A percentile compares a stretch with the other conserved stretches of the same genome.
phyloP scores from a whole-genome alignment of 2,329 filamentous ascomycete genomes.

The Fusarium burgessii region DNA sequence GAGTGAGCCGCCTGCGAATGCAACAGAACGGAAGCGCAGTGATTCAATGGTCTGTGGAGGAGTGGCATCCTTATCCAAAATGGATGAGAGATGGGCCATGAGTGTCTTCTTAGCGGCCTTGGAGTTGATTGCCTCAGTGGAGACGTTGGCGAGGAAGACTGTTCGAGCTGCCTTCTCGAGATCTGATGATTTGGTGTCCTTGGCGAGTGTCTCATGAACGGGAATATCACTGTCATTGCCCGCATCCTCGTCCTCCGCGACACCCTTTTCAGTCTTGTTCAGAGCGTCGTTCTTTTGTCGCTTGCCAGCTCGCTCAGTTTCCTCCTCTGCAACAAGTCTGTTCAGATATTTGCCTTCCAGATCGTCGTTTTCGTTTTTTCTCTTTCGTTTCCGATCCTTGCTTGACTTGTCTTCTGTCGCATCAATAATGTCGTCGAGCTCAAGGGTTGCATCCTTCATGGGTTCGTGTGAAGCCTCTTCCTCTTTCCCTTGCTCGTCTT shows the following conservation, averaged over 20 bases:
- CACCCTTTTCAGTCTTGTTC: constrained; percentile 44
- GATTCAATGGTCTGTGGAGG: constrained; percentile 83
- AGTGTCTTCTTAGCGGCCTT: constrained; percentile 84
- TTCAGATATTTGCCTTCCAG: constrained; percentile 78
- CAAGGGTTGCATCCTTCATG: constrained; percentile 50
- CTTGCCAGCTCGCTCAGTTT: constrained; percentile 68
- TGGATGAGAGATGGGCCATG: constrained; percentile 80
- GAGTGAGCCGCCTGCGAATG: constrained; percentile 80
- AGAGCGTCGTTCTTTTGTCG: constrained; percentile 59
- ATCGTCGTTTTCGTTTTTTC: constrained; percentile 75
- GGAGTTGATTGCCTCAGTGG: constrained; percentile 82
- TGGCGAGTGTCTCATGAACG: constrained; percentile 69
- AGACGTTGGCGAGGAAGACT: constrained; percentile 93
- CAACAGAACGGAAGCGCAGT: constrained; percentile 92
- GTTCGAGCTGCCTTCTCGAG: constrained; percentile 89
- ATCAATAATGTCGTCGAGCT: constrained; percentile 54
- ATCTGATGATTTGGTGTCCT: constrained; percentile 68
- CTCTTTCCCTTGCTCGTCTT: constrained; percentile 45
- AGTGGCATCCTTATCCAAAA: constrained; percentile 67
- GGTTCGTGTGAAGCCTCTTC: constrained; percentile 55
- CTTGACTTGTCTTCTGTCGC: constrained; percentile 52
- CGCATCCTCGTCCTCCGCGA: constrained; percentile 61
- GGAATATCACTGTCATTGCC: constrained; percentile 59
- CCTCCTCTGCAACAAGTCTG: constrained; percentile 70
- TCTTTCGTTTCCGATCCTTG: constrained; percentile 72